A percentile compares a stretch with the other conserved stretches of the same genome.
Conservation (phyloP, 73 alveolate genomes). For the Symbiodinium natans region DNA sequence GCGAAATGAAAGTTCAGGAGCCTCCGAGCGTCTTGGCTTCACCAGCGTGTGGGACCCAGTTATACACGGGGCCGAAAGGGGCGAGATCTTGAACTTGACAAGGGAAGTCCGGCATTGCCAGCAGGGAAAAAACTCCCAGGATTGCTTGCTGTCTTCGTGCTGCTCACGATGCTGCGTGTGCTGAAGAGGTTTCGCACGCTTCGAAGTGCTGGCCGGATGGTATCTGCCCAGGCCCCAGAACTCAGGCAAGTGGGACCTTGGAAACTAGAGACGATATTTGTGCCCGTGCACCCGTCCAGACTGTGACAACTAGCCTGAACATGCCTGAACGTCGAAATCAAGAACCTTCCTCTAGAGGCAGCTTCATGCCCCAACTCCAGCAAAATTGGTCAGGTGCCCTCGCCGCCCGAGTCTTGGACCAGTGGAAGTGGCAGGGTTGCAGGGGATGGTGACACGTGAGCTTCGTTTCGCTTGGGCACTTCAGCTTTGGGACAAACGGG, state of each 20-base stretch:
- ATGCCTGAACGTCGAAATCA: no score
- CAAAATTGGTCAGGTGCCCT: background rate
- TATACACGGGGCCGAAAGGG: background rate
- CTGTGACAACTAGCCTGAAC: no score
- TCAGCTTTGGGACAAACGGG: no score
- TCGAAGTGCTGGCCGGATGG: conserved; percentile 50
- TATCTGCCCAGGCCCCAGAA: background rate
- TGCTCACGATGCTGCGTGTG: no score
- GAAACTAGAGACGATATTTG: background rate
- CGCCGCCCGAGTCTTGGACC: background rate
- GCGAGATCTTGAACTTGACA: background rate
- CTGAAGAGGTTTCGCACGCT: conserved; percentile 23
- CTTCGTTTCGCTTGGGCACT: no score
- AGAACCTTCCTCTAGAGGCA: no score
- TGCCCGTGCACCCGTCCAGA: no score
- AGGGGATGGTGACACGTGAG: no score
- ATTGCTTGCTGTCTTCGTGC: no score
- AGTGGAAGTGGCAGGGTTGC: no score
- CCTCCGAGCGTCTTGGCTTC: background rate
- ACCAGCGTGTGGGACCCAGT: background rate
- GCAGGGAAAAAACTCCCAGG: background rate
- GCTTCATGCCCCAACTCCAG: background rate
- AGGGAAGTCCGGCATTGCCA: background rate
- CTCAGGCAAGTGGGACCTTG: background rate
- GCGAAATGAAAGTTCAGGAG: no score